A percentile compares a stretch with the other conserved stretches of the same genome.
Evolutionary conservation across 2,329 filamentous ascomycete species (phyloP).

Genomic region (Truncatella angustata): DNA sequence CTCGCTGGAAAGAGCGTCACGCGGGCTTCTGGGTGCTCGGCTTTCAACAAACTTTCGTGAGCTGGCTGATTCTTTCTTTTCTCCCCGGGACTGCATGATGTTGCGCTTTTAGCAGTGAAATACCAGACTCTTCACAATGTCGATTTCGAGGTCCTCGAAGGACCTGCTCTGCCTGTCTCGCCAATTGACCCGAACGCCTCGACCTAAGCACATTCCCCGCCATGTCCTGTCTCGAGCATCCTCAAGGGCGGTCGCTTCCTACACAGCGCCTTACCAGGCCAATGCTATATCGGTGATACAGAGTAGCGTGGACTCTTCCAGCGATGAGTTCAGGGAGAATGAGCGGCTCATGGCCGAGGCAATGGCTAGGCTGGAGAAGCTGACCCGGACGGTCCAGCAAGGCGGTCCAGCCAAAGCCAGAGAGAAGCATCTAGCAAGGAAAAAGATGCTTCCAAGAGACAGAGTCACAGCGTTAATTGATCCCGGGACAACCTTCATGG

Average conservation of each 20-base stretch:
- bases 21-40: slow-evolving; percentile 8
- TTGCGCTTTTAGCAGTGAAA: slow-evolving; percentile 14
- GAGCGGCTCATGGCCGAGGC: slow-evolving; percentile 72
- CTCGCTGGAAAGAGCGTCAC: slow-evolving; percentile 21
- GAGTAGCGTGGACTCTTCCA: slow-evolving; percentile 72
- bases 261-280: slow-evolving; percentile 79
- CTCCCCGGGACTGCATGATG: slow-evolving; percentile 9
- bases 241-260: slow-evolving; percentile 60
- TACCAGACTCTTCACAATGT: slow-evolving; percentile 36
- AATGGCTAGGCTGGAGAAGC: slow-evolving; percentile 62
- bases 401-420: slow-evolving; percentile 81
- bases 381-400: slow-evolving; percentile 69
- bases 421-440: slow-evolving; percentile 81
- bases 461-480: slow-evolving; percentile 85
- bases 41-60: neutral
- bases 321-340: slow-evolving; percentile 80
- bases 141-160: slow-evolving; percentile 43
- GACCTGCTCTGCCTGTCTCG: slow-evolving; percentile 43
- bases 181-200: slow-evolving; percentile 35
- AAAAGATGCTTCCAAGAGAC: slow-evolving; percentile 94
- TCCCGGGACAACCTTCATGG: slow-evolving; percentile 84
- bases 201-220: slow-evolving; percentile 21
- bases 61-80: slow-evolving; percentile 17
- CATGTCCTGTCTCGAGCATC: slow-evolving; percentile 23
- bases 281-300: slow-evolving; percentile 78